These are phyloP conservation scores for Hypericum androsaemum DNA, from an alignment of 345 rosid species.

Conservation along the genomic window DNA sequence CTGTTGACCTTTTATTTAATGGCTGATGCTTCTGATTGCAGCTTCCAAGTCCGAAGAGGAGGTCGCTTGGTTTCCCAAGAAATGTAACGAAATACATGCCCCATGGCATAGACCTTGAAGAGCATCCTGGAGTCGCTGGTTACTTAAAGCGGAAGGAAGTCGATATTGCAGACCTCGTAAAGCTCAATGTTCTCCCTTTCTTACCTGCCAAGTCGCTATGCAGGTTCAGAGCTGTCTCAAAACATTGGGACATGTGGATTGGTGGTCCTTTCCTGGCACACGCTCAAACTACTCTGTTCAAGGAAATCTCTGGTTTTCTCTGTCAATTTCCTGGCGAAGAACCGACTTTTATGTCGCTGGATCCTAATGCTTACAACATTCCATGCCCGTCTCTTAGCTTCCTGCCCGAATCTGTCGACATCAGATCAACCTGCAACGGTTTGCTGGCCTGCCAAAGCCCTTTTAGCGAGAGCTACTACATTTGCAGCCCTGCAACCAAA, in stretches of 20 bases:
- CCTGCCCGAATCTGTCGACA: slow-evolving; percentile 20
- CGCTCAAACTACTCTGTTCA: slow-evolving; percentile 22
- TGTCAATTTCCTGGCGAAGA: slow-evolving; percentile 17
- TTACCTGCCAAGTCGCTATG: slow-evolving; percentile 37
- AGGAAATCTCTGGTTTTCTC: slow-evolving; percentile 28
- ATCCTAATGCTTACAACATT: slow-evolving; percentile 20
- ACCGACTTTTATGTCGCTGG: slow-evolving; percentile 22
- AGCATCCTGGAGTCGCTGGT: no score
- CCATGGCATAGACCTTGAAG: no score
- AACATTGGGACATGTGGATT: slow-evolving; percentile 29
- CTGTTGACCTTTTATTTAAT: no score
- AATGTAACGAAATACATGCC: no score
- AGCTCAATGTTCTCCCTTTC: slow-evolving; percentile 20
- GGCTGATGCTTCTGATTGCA: no score
- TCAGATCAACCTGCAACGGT: slow-evolving; percentile 29
- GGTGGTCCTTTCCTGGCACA: slow-evolving; percentile 31
- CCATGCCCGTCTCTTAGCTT: slow-evolving; percentile 22
- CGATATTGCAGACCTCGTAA: slow-evolving; percentile 16
- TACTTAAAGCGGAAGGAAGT: background rate
- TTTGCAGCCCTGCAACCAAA: slow-evolving; percentile 37
- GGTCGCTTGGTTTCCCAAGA: no score
- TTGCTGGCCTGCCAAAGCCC: slow-evolving; percentile 30
- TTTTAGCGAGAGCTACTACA: slow-evolving; percentile 17
- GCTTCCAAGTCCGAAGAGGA: no score
- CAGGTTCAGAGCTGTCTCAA: slow-evolving; percentile 33